Evolutionary conservation across 371 early-diverging fungal species (phyloP).

Genomic region (Parasitella parasitica): DNA sequence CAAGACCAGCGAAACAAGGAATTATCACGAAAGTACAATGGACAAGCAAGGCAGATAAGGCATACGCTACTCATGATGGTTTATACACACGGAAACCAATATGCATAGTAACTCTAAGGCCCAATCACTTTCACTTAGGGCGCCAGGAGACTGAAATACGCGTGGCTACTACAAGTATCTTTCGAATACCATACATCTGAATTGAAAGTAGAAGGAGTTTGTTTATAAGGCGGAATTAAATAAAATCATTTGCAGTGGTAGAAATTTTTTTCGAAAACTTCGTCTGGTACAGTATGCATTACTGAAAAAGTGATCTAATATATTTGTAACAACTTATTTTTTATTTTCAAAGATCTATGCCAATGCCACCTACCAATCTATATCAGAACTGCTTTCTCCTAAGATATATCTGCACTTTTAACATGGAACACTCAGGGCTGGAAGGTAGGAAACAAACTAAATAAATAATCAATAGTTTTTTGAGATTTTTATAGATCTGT

Average conservation of each 20-base stretch:
- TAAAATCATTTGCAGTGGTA: too few species aligned
- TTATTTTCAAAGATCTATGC: not conserved
- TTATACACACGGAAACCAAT: slow-evolving; percentile 24
- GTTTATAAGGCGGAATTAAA: too few species aligned
- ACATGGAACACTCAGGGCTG: not conserved
- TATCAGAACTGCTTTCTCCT: not conserved
- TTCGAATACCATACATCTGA: slow-evolving; percentile 1
- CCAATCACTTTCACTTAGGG: slow-evolving; percentile 24
- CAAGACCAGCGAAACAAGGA: slow-evolving; percentile 9
- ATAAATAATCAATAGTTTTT: slow-evolving; percentile 7
- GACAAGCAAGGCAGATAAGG: slow-evolving; percentile 18
- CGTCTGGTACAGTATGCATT: not conserved
- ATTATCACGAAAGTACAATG: slow-evolving; percentile 15
- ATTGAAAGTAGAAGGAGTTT: not conserved
- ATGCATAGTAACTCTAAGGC: slow-evolving; percentile 19
- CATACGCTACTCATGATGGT: slow-evolving; percentile 23
- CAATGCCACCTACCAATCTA: not conserved
- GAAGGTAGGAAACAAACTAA: not conserved
- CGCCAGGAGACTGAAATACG: slow-evolving; percentile 19
- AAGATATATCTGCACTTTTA: not conserved
- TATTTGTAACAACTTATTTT: not conserved
- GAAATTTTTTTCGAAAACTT: too few species aligned
- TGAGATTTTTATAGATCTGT: slow-evolving; percentile 8
- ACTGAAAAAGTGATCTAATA: not conserved
- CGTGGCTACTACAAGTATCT: slow-evolving; percentile 20